Evolutionary conservation across 1,284 basidiomycete genomes (phyloP).

Genomic region (Irpex sp.): DNA sequence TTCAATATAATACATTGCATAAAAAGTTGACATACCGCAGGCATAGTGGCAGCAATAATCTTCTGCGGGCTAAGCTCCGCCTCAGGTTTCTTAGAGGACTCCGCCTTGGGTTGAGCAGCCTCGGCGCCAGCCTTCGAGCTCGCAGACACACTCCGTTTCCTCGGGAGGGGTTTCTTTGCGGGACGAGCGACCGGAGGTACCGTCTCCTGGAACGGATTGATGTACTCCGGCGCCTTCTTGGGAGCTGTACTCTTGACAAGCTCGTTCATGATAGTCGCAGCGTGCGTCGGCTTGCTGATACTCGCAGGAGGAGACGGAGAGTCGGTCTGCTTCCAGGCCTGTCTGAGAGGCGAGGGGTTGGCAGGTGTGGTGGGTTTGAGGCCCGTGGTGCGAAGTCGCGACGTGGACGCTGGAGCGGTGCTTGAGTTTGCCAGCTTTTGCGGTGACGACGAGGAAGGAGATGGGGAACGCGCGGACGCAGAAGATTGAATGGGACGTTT

Average conservation of each 20-base stretch:
- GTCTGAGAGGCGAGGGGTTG: constrained; percentile 61
- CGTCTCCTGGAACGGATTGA: constrained; percentile 66
- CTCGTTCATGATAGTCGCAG: constrained; percentile 59
- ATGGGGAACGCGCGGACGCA: not conserved
- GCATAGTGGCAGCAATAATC: constrained; percentile 67
- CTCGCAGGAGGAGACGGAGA: constrained; percentile 40
- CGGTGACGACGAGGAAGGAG: not conserved
- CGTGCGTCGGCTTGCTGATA: constrained; percentile 43
- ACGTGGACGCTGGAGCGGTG: constrained; percentile 11
- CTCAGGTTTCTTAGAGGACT: constrained; percentile 15
- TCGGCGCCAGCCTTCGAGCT: constrained; percentile 17
- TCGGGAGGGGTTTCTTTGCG: constrained; percentile 31
- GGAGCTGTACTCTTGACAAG: constrained; percentile 64
- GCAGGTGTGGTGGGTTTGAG: constrained; percentile 48
- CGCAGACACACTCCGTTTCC: constrained; percentile 21
- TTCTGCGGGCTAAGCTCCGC: constrained; percentile 46
- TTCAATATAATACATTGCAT: constrained; percentile 2
- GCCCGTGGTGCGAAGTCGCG: constrained; percentile 39
- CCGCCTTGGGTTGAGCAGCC: constrained; percentile 7
- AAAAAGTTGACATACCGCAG: constrained; percentile 42
- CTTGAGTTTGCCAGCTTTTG: not conserved
- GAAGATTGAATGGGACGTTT: not conserved
- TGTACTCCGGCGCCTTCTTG: constrained; percentile 44
- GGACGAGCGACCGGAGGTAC: constrained; percentile 34
- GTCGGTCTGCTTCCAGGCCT: constrained; percentile 50